These are phyloP conservation scores for Grigorovia humatica DNA, from an alignment of 805 yeast genomes.

Conservation along the genomic window DNA sequence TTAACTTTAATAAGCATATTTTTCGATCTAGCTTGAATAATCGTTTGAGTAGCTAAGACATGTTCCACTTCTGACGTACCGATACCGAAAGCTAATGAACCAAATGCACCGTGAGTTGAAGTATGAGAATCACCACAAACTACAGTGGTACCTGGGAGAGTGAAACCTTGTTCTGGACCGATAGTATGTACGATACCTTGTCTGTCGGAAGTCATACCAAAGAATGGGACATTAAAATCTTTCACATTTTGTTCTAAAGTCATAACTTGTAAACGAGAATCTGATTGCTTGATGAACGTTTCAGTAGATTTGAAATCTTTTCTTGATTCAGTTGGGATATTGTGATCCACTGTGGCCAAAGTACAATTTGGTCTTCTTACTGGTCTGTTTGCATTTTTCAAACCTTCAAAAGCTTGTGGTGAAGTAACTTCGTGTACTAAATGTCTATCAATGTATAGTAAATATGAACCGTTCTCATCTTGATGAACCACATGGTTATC, in stretches of 20 bases:
- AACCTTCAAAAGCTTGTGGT: conserved; percentile 98
- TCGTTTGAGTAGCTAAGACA: conserved; percentile 94
- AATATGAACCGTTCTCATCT: conserved; percentile 79
- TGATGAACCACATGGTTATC: conserved; percentile 88
- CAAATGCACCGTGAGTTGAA: conserved; percentile 98
- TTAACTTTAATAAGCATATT: conserved; percentile 85
- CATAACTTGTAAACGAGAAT: conserved; percentile 84
- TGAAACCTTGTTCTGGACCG: conserved; percentile 99
- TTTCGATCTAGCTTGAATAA: conserved; percentile 88
- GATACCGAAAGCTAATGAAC: conserved; percentile 94
- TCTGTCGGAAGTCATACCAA: conserved; percentile 89
- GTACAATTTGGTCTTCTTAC: conserved; percentile 93
- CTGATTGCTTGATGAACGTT: conserved; percentile 80
- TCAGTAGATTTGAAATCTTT: conserved; percentile 59
- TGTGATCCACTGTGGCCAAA: conserved; percentile 91
- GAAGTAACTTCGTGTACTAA: conserved; percentile 97
- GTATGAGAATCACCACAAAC: conserved; percentile 99
- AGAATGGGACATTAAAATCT: conserved; percentile 84
- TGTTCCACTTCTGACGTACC: conserved; percentile 99
- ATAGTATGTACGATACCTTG: conserved; percentile 98
- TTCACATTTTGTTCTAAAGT: conserved; percentile 90
- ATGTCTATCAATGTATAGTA: conserved; percentile 92
- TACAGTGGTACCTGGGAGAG: conserved; percentile 96
- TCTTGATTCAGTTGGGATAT: conserved; percentile 93
- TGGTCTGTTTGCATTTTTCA: conserved; percentile 72